phyloP scores from a whole-genome alignment of 805 yeast species.

The Pachysolen tannophilus region DNA sequence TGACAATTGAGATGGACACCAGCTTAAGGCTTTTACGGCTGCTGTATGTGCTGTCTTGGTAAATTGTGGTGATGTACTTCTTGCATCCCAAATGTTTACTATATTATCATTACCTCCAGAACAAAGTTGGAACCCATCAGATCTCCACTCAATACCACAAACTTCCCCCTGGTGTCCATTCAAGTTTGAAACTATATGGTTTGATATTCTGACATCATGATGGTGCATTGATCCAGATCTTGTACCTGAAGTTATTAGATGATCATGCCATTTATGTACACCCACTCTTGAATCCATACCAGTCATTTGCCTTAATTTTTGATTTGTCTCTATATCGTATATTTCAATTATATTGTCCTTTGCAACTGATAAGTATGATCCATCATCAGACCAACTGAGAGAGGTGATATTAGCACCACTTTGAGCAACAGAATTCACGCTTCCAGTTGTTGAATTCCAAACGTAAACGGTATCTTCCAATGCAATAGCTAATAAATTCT shows the following conservation, averaged over 20 bases:
- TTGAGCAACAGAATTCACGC: conserved; percentile 63
- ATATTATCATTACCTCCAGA: conserved; percentile 93
- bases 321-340: conserved; percentile 81
- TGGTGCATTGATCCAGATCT: conserved; percentile 77
- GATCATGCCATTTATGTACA: conserved; percentile 78
- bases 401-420: conserved; percentile 55
- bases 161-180: conserved; percentile 78
- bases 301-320: conserved; percentile 72
- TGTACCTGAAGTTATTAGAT: conserved; percentile 79
- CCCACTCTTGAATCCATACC: conserved; percentile 74
- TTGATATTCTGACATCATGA: conserved; percentile 82
- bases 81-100: conserved; percentile 88
- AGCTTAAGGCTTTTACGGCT: conserved; percentile 89
- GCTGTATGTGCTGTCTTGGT: conserved; percentile 79
- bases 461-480: conserved; percentile 76
- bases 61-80: conserved; percentile 60
- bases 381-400: conserved; percentile 87
- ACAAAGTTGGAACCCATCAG: conserved; percentile 79
- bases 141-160: conserved; percentile 83
- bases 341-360: conserved; percentile 80
- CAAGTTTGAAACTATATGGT: conserved; percentile 58
- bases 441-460: conserved; percentile 85
- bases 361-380: conserved; percentile 79
- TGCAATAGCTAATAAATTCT: conserved; percentile 82
- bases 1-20: conserved; percentile 85